Conservation (phyloP, 306 rosid genomes). For the Argentina anserina region DNA sequence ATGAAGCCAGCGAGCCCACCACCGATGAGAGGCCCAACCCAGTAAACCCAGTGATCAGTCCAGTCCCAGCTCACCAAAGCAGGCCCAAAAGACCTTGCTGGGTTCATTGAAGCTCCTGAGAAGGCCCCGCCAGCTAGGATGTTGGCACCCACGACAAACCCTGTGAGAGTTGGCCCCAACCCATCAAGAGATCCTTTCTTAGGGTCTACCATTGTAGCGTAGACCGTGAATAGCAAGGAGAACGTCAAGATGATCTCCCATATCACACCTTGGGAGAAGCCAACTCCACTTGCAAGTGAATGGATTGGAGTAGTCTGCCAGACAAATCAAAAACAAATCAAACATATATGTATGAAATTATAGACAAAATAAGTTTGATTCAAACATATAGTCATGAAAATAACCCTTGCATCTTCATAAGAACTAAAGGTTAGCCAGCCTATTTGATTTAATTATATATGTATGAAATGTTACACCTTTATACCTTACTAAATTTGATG, state of each 20-base stretch:
- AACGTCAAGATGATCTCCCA: constrained; percentile 86
- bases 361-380: no score
- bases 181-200: constrained; percentile 69
- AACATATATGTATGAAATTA: no score
- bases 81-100: constrained; percentile 87
- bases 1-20: constrained; percentile 78
- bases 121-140: constrained; percentile 80
- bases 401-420: no score
- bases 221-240: constrained; percentile 68
- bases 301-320: constrained; percentile 65
- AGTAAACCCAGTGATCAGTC: constrained; percentile 92
- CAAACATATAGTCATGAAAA: no score
- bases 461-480: no score
- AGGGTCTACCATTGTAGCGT: constrained; percentile 83
- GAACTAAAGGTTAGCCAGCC: no score
- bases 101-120: constrained; percentile 85
- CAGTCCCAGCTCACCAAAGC: constrained; percentile 72
- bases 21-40: constrained; percentile 94
- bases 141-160: constrained; percentile 85
- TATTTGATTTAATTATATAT: no score
- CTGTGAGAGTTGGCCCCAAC: constrained; percentile 62
- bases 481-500: no score
- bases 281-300: constrained; percentile 68
- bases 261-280: constrained; percentile 61
- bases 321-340: no score